A percentile compares a stretch with the other conserved stretches of the same genome.
Conservation (phyloP, 106 monocot species). For the Iris macrosiphon region DNA sequence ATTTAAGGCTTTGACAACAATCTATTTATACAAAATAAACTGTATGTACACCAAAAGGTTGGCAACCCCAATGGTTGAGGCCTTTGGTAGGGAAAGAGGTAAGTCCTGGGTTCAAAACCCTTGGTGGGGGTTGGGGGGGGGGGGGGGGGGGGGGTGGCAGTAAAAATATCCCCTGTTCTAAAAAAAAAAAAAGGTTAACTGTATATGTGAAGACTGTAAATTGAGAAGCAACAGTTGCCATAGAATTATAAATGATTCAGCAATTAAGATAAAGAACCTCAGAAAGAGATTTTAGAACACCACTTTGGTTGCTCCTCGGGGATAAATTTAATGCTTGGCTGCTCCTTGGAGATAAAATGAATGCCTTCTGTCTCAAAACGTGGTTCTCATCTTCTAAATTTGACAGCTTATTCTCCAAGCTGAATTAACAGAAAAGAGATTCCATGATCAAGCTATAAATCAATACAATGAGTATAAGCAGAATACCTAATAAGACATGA, state of each 20-base stretch:
- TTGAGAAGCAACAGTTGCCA: no score
- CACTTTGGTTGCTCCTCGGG: constrained; percentile 22
- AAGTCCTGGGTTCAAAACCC: no score
- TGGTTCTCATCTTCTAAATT: constrained; percentile 49
- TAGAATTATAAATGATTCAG: no score
- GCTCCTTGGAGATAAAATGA: constrained; percentile 30
- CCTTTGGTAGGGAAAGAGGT: no score
- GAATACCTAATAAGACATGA: neutral
- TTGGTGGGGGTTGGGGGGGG: no score
- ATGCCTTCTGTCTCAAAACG: constrained; percentile 42
- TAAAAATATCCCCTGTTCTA: no score
- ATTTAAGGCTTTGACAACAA: neutral
- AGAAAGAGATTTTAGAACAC: constrained; percentile 15
- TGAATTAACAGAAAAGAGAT: constrained; percentile 6
- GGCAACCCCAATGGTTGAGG: neutral
- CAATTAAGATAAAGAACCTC: constrained; percentile 22
- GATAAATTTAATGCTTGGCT: constrained; percentile 18
- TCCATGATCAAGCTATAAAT: neutral
- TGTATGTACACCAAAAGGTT: no score
- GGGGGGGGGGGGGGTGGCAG: no score
- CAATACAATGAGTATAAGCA: no score
- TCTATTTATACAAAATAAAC: neutral
- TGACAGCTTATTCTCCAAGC: constrained; percentile 50
- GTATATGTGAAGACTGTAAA: no score
- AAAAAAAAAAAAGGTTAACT: no score